Evolutionary conservation across 495 filamentous ascomycete species (phyloP).

Genomic region (Penicillium cataractarum): DNA sequence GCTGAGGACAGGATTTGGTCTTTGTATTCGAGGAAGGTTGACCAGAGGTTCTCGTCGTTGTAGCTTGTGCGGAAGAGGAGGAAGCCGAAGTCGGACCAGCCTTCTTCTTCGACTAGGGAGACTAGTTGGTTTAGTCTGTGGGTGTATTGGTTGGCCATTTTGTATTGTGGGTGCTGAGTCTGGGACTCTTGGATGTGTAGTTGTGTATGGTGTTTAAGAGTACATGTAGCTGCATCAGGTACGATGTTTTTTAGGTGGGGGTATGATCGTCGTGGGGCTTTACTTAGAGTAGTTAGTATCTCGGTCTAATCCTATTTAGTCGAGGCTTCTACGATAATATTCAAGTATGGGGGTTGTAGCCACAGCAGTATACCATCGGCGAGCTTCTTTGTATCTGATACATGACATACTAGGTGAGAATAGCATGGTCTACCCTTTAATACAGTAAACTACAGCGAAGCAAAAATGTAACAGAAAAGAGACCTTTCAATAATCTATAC

Average conservation of each 20-base stretch:
- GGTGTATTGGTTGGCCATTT: background rate
- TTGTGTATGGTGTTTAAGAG: background rate
- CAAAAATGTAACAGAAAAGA: too few relatives aligned
- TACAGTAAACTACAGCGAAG: too few relatives aligned
- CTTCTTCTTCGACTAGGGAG: conserved; percentile 4
- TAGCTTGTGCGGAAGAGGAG: conserved; percentile 12
- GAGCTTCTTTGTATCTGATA: too few relatives aligned
- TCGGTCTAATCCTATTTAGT: background rate
- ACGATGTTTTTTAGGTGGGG: background rate
- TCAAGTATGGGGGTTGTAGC: too few relatives aligned
- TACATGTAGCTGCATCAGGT: background rate
- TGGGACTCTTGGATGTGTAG: background rate
- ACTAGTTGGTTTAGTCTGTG: background rate
- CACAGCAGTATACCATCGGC: too few relatives aligned
- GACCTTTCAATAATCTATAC: background rate
- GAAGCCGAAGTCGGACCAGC: conserved; percentile 5
- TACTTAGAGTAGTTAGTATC: background rate
- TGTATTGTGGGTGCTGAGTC: background rate
- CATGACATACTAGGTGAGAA: too few relatives aligned
- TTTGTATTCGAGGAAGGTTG: background rate
- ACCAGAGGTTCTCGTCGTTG: background rate
- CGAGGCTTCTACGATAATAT: background rate
- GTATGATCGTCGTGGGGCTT: background rate
- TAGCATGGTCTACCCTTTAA: too few relatives aligned
- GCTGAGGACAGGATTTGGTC: background rate